Evolutionary conservation across 169 alveolate genomes (phyloP), one percentile per base, ranked within the genome.

Genomic region (Plasmodium adleri): DNA sequence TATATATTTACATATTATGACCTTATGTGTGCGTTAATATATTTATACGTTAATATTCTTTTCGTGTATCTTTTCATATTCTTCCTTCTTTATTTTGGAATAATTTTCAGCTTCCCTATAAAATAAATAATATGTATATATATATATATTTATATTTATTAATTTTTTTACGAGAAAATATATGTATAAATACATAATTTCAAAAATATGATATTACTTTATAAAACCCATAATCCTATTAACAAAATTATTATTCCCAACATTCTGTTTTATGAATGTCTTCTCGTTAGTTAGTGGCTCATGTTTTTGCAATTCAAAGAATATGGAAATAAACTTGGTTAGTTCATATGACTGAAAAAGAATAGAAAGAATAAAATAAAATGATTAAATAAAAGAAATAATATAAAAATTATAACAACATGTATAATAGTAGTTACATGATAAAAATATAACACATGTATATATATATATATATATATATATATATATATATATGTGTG

Each of bases 191-290:
- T 56, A 7, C 28, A 56, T 13, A 6, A 12, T 56, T 6, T 56
- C 10, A 56, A 17, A 17, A 56, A 56, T 56, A 52, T 52, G 9
- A 52, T 52, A 56, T 83, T 83, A 83, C 91, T 83, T 83, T 83
- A 83, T 83, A 52, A 83, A 83, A 49, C 91, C 24, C 91, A 83
- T 83, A 10, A 83, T 83, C 62, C 91, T 68, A 60, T 83, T 83
- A 32, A 83, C 91, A 68, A 83, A 83, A 54, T 67, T 54, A 64
- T 67, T 68, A 56, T 68, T 68, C 49, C 91, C 91, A 49, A 83
- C 56, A 63, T 83, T 67, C 49, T 83, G 80, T 22, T 83, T 83
- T 83, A 83, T 56, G 39, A 83, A 83, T 6, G 91, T 67, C 50
- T 83, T 67, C 72, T 83, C 91, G 52, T 83, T 83, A 10, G 62